Evolutionary conservation across 2,329 filamentous ascomycete species (phyloP).

Genomic region (Botryosphaeria dothidea): DNA sequence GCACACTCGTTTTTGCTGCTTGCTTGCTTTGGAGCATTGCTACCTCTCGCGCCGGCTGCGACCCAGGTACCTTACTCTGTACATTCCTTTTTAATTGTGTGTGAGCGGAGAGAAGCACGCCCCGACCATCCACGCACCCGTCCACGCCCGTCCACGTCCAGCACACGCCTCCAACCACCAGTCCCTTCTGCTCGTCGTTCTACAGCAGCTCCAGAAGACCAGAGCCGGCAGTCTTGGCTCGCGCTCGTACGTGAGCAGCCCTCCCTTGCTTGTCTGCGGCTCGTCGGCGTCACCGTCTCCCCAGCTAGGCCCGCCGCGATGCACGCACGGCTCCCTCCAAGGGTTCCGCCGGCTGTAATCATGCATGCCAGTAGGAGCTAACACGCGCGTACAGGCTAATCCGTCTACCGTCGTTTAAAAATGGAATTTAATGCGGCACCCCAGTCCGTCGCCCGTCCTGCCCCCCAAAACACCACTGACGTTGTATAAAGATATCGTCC

Average conservation of each 20-base stretch:
- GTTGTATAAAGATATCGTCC: constrained; percentile 36
- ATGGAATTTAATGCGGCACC: constrained; percentile 46
- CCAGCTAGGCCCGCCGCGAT: constrained; percentile 21
- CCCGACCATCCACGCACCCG: neutral
- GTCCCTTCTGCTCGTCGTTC: neutral
- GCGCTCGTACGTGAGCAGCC: constrained; percentile 70
- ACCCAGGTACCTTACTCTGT: constrained; percentile 14
- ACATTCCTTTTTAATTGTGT: constrained; percentile 14
- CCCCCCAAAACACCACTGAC: constrained; percentile 2
- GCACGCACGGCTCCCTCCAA: constrained; percentile 27
- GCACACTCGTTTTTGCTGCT: constrained; percentile 5
- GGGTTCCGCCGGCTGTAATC: constrained; percentile 4
- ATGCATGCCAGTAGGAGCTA: constrained; percentile 16
- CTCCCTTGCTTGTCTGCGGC: constrained; percentile 14
- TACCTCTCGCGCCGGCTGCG: constrained; percentile 16
- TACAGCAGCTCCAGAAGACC: constrained; percentile 54
- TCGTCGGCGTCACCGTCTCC: constrained; percentile 10
- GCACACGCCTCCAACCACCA: neutral
- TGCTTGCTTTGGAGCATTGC: constrained; percentile 9
- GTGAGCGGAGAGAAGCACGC: neutral
- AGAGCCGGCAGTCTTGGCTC: constrained; percentile 49
- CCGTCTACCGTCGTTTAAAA: constrained; percentile 25
- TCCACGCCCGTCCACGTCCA: neutral
- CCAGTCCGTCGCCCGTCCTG: constrained; percentile 33
- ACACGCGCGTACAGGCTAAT: constrained; percentile 7